Conservation (phyloP, 805 yeast species). For the Pichia phayaonensis region DNA sequence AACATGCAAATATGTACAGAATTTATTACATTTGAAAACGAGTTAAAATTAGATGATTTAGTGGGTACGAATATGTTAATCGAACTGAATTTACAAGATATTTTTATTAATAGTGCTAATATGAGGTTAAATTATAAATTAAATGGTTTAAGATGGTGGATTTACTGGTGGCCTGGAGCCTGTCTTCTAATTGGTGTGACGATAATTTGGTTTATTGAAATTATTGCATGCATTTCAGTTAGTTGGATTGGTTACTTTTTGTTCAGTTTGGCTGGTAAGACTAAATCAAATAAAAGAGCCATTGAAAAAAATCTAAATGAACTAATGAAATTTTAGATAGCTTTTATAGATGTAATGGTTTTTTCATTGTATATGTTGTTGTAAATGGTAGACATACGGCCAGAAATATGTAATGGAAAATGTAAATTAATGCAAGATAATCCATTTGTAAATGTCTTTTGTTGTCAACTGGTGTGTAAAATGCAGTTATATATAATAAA, state of each 20-base stretch:
- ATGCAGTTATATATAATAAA: conserved; percentile 83
- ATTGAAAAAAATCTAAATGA: conserved; percentile 6
- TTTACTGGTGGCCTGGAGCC: conserved; percentile 17
- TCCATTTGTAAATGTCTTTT: conserved; percentile 64
- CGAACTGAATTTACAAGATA: conserved; percentile 9
- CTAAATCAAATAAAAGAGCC: neutral
- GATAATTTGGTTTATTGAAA: conserved; percentile 7
- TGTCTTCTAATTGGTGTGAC: conserved; percentile 11
- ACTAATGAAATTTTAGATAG: neutral
- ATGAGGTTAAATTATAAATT: conserved; percentile 10
- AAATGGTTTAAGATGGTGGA: conserved; percentile 11
- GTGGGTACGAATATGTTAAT: conserved; percentile 6
- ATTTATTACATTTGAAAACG: conserved; percentile 2
- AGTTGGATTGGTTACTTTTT: conserved; percentile 7
- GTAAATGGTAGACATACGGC: conserved; percentile 67
- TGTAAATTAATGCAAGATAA: conserved; percentile 67
- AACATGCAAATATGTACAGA: conserved; percentile 4
- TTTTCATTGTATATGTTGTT: conserved; percentile 58
- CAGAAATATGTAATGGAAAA: conserved; percentile 65
- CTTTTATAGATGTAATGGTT: conserved; percentile 32
- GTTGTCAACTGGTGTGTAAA: conserved; percentile 61
- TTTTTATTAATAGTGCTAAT: conserved; percentile 8
- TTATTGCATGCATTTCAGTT: conserved; percentile 3
- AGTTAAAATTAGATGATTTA: conserved; percentile 1
- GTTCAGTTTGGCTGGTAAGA: neutral